phyloP scores from a whole-genome alignment of 2,329 filamentous ascomycete genomes.

The Xylaria sp. region DNA sequence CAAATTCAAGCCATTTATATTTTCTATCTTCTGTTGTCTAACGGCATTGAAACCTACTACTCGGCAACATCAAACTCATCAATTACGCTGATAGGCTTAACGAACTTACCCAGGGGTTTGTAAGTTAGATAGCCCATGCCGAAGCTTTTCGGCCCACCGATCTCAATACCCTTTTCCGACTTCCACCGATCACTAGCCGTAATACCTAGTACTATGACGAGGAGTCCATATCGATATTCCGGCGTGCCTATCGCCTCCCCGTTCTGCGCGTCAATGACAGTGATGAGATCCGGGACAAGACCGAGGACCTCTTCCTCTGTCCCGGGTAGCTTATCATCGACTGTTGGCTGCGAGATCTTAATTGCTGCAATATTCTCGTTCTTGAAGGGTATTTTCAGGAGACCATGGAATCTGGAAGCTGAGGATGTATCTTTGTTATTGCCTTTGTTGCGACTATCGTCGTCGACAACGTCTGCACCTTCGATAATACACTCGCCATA shows the following conservation, averaged over 20 bases:
- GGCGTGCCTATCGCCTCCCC: slow-evolving; percentile 66
- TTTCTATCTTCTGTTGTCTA: neutral
- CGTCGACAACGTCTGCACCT: slow-evolving; percentile 54
- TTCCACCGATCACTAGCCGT: slow-evolving; percentile 58
- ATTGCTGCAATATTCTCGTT: slow-evolving; percentile 77
- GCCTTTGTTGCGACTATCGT: slow-evolving; percentile 29
- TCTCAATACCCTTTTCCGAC: slow-evolving; percentile 57
- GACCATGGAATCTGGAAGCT: slow-evolving; percentile 51
- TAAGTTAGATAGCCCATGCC: slow-evolving; percentile 60
- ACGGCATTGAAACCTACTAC: slow-evolving; percentile 3
- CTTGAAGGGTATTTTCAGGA: slow-evolving; percentile 74
- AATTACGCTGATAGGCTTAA: slow-evolving; percentile 62
- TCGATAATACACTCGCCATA: slow-evolving; percentile 69
- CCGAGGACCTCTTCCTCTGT: slow-evolving; percentile 55
- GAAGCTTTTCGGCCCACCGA: slow-evolving; percentile 61
- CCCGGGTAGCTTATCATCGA: slow-evolving; percentile 51
- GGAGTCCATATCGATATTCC: slow-evolving; percentile 64
- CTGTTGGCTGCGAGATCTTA: slow-evolving; percentile 40
- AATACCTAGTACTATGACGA: slow-evolving; percentile 61
- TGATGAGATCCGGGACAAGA: slow-evolving; percentile 66
- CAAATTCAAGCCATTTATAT: neutral
- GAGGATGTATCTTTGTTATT: slow-evolving; percentile 35
- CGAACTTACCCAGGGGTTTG: slow-evolving; percentile 58
- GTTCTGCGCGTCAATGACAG: slow-evolving; percentile 64
- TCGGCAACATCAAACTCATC: slow-evolving; percentile 55